Base-by-base conservation (phyloP, 1,284 basidiomycete genomes). In the Tilletiopsis washingtonensis region DNA sequence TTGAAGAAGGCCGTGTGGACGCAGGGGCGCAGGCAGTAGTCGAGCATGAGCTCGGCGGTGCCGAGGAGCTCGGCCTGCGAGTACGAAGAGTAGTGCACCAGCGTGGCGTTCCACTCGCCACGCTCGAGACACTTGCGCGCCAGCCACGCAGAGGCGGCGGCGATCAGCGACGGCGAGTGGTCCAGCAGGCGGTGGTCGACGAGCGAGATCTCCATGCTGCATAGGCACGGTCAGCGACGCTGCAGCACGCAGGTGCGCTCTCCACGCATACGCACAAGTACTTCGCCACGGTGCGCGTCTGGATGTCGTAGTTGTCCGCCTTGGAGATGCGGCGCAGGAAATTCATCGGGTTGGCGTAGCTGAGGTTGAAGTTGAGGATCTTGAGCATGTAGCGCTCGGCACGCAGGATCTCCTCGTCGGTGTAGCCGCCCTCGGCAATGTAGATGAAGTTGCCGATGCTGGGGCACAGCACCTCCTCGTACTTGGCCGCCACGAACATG, bases 381-480 rank as follows among this genome's bases (percentile, higher is more conserved):
- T 88, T 86, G 53, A 98, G 78, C 52, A 98, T 83, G 73, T 96
- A 97, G 48, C 85, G 81, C 75, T 98, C 93, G 1, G 93, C 93
- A 11, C 57, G 56, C 12, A 71, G 56, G 38, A 71, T 70, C 57
- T 71, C 69, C 25, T 62, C 61, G 40, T 68, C 67, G 15, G 66
- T 69, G 39, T 69, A 70, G 14, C 63, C 65, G 37, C 66, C 66
- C 44, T 71, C 64, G 38, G 65, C 63, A 12, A 71, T 56, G 43
- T 67, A 60, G 62, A 93, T 78, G 74, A 96, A 91, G 77, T 94
- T 88, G 24, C 78, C 76, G 36, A 93, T 84, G 1, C 86, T 86
- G 1, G 93, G 93, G 26, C 90, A 85, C 52, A 96, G 81, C 56
- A 94, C 88, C 75, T 98, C 93, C 74, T 98, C 93, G 60, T 91